Conservation (phyloP, 2,329 filamentous ascomycete genomes). For the Exophiala phaeomuriformis region DNA sequence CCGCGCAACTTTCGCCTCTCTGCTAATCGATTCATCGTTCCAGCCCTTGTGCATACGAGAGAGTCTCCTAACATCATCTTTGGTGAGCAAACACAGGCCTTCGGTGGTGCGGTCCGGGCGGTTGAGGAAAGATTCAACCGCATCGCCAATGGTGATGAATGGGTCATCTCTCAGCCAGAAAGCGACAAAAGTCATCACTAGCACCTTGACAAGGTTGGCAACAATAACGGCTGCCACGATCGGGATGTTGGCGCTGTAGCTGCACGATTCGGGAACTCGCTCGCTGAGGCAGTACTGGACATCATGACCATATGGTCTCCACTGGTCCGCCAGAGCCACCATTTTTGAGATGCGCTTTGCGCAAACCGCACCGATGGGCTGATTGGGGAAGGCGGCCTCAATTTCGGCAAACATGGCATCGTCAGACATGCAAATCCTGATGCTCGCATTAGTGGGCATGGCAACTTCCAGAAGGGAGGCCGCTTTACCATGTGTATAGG, state of each 20-base stretch:
- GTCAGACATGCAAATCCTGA: constrained; percentile 17
- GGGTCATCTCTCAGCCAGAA: constrained; percentile 19
- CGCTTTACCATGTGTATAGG: too few relatives aligned
- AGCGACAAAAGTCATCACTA: constrained; percentile 20
- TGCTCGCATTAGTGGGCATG: neutral
- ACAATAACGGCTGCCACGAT: constrained; percentile 23
- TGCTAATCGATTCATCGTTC: neutral
- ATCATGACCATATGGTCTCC: constrained; percentile 15
- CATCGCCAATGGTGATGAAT: constrained; percentile 30
- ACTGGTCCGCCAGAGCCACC: constrained; percentile 7
- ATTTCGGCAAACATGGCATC: constrained; percentile 2
- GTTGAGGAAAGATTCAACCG: constrained; percentile 28
- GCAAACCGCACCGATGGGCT: neutral
- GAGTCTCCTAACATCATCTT: constrained; percentile 5
- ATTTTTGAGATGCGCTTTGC: constrained; percentile 13
- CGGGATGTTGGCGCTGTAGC: constrained; percentile 22
- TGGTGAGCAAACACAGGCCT: constrained; percentile 25
- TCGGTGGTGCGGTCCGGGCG: constrained; percentile 29
- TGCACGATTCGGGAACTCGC: constrained; percentile 15
- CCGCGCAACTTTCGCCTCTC: neutral
- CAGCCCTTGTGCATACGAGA: neutral
- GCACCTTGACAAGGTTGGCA: constrained; percentile 20
- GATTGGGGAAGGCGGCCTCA: neutral
- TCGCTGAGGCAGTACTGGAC: constrained; percentile 23
- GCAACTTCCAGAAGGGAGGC: too few relatives aligned